phyloP scores from a whole-genome alignment of 2,329 filamentous ascomycete species.

The Aspergillus sp. region DNA sequence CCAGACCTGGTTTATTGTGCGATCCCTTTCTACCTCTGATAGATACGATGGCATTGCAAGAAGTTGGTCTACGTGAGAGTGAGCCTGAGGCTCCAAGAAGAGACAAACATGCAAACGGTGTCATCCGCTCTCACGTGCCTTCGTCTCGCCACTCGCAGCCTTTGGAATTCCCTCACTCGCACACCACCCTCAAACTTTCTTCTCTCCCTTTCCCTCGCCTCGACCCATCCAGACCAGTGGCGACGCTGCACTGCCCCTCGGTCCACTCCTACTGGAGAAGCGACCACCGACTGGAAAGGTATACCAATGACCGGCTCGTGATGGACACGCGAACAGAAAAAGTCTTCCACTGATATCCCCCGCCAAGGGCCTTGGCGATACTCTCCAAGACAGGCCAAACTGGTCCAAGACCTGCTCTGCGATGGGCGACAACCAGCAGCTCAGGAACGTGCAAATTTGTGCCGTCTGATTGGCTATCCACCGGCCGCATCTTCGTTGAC shows the following conservation, averaged over 20 bases:
- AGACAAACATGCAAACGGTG: neutral
- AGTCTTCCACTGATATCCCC: neutral
- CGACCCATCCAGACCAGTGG: neutral
- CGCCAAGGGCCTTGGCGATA: neutral
- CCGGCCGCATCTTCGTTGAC: neutral
- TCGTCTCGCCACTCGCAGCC: no score
- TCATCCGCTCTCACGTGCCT: neutral
- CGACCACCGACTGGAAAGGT: no score
- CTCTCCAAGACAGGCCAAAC: neutral
- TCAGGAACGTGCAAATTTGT: constrained; percentile 13
- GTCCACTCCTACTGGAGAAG: neutral
- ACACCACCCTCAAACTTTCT: neutral
- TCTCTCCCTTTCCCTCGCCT: neutral
- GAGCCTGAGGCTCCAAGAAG: neutral
- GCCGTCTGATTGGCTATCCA: constrained; percentile 1
- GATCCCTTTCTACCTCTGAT: no score
- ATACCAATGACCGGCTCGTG: no score
- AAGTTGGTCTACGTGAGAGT: no score
- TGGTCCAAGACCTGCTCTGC: neutral
- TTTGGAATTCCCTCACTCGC: neutral
- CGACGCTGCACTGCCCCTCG: neutral
- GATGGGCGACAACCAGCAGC: constrained; percentile 5
- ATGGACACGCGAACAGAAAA: neutral
- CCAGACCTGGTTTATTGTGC: no score
- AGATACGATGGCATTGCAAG: no score